A percentile compares a stretch with the other conserved stretches of the same genome.
Conservation (phyloP, 2,329 filamentous ascomycete species). For the Onygenales sp. region DNA sequence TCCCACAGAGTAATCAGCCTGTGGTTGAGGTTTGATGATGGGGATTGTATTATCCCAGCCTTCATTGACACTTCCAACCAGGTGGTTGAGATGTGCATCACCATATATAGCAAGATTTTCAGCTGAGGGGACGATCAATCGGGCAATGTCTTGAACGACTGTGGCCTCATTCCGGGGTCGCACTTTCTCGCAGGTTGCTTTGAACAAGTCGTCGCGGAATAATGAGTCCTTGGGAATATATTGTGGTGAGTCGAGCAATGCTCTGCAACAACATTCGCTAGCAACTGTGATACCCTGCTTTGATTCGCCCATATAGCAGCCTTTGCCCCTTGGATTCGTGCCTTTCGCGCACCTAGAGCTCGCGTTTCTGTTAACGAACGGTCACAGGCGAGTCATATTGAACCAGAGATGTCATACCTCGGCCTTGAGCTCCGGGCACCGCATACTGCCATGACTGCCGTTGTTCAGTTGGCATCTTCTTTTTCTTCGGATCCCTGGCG, state of each 20-base stretch:
- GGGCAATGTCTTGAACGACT: slow-evolving; percentile 27
- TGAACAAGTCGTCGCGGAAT: slow-evolving; percentile 27
- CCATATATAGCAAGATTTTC: slow-evolving; percentile 22
- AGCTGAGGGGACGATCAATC: slow-evolving; percentile 28
- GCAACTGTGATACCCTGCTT: slow-evolving; percentile 19
- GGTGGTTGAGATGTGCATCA: slow-evolving; percentile 19
- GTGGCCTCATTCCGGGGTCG: slow-evolving; percentile 23
- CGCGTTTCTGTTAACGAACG: too few species aligned
- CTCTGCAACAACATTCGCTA: slow-evolving; percentile 22
- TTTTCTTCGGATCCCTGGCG: too few species aligned
- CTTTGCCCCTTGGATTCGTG: slow-evolving; percentile 15
- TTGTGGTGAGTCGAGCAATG: slow-evolving; percentile 24
- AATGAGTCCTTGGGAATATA: slow-evolving; percentile 21
- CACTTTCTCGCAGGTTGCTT: slow-evolving; percentile 21
- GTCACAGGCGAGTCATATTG: too few species aligned
- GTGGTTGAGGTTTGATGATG: slow-evolving; percentile 26
- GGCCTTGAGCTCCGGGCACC: too few species aligned
- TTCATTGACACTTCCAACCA: slow-evolving; percentile 36
- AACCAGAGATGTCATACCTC: too few species aligned
- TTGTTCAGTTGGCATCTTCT: too few species aligned
- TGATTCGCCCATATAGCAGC: slow-evolving; percentile 32
- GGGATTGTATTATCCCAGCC: slow-evolving; percentile 34
- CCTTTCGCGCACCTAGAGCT: too few species aligned
- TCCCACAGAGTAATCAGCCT: slow-evolving; percentile 38
- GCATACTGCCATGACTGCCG: too few species aligned